Base-by-base conservation (phyloP, 495 filamentous ascomycete species). In the Lophium mytilinum region DNA sequence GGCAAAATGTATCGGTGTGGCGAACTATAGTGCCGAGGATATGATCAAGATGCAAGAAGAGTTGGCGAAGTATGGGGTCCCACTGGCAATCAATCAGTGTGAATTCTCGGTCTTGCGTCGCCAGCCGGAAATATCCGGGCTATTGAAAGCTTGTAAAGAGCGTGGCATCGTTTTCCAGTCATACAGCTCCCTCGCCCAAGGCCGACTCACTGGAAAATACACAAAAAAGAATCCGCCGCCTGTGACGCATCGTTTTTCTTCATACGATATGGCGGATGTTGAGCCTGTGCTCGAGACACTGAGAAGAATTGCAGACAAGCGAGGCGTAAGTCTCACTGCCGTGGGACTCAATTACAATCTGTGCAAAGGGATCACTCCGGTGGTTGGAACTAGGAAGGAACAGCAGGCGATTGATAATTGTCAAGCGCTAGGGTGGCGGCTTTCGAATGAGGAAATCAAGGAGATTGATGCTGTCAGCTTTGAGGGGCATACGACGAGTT, bases 261-360 rank as follows among this genome's bases (percentile, higher is more conserved):
- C 47, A 11, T 72, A 73, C 49, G 69, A 66, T 37, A 72, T 69
- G 24, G 65, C 68, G 60, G 37, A 67, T 9, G 53, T 67, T 42
- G 68, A 76, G 43, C 72, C 73, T 52, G 71, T 71, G 47, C 65
- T 73, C 50, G 58, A 46, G 14, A 57, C 62, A 14, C 46, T 75
- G 60, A 60, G 69, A 62, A 50, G 61, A 46, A 66, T 69, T 43
- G 66, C 57, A 8, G 15, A 66, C 35, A 63, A 68, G 52, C 60
- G 56, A 9, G 63, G 55, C 0, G 65, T 69, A 8, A 51, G 57
- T 30, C 57, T 71, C 8, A 56, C 73, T 0, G 70, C 69, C 8
- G 70, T 75, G 5, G 73, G 73, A 39, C 53, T 76, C 19, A 76
- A 76, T 39, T 78, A 73, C 45, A 72, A 71, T 30, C 63, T 76